phyloP scores from a whole-genome alignment of 768 basidiomycete genomes.

The Xanthoconium stramineum region DNA sequence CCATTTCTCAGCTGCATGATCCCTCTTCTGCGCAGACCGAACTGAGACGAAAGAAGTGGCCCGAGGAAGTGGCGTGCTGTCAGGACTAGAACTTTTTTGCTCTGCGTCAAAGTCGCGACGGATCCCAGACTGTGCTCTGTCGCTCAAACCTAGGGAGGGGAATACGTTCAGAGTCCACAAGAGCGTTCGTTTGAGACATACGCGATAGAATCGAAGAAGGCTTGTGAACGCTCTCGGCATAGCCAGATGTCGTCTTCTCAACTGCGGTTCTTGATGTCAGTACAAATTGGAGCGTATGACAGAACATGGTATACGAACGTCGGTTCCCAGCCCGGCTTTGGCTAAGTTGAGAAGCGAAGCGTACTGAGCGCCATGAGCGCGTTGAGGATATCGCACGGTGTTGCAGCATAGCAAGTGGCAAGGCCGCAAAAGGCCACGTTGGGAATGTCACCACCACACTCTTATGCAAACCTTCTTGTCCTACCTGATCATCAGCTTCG shows the following conservation, averaged over 20 bases:
- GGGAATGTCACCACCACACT: slow-evolving; percentile 8
- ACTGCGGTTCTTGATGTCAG: slow-evolving; percentile 9
- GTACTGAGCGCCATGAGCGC: slow-evolving; percentile 5
- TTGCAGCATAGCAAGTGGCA: slow-evolving; percentile 17
- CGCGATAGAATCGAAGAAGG: slow-evolving; percentile 18
- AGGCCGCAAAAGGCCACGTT: slow-evolving; percentile 2
- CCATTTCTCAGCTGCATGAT: slow-evolving; percentile 24
- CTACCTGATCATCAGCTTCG: slow-evolving; percentile 62
- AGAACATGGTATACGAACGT: background rate
- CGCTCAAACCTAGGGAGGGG: slow-evolving; percentile 17
- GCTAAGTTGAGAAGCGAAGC: slow-evolving; percentile 7
- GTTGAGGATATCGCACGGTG: slow-evolving; percentile 5
- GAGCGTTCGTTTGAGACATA: slow-evolving; percentile 11
- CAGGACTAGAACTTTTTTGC: background rate
- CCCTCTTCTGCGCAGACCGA: slow-evolving; percentile 22
- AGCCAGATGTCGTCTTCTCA: background rate
- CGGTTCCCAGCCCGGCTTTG: background rate
- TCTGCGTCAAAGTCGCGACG: slow-evolving; percentile 6
- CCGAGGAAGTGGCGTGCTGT: slow-evolving; percentile 1
- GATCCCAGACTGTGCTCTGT: background rate
- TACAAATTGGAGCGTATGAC: background rate
- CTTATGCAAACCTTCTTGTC: slow-evolving; percentile 50
- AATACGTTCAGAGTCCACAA: background rate
- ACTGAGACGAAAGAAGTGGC: slow-evolving; percentile 21
- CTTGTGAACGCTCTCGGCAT: background rate